Evolutionary conservation across 768 basidiomycete genomes (phyloP).

Genomic region (Podaxis pistillaris): DNA sequence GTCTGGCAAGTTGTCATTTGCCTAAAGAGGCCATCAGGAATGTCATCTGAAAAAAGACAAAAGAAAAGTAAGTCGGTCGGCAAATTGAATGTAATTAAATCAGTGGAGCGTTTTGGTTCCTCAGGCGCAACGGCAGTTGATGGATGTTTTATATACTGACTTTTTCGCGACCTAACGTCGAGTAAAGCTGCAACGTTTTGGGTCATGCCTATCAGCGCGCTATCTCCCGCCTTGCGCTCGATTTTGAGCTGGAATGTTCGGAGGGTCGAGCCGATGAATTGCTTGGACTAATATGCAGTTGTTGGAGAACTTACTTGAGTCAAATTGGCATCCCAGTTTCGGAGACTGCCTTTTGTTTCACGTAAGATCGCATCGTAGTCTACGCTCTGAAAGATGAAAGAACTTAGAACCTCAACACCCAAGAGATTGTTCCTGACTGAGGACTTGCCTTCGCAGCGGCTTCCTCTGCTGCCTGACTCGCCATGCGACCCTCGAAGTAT

Average conservation of each 20-base stretch:
- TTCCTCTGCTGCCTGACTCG: constrained; percentile 29
- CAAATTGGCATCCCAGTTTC: constrained; percentile 58
- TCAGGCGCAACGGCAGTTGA: not conserved
- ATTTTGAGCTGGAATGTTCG: constrained; percentile 51
- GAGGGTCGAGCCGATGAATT: not conserved
- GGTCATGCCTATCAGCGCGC: constrained; percentile 73
- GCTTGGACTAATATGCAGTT: not conserved
- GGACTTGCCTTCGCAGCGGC: constrained; percentile 24
- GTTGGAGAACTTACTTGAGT: constrained; percentile 42
- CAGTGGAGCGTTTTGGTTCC: not conserved
- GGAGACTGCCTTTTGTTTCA: constrained; percentile 45
- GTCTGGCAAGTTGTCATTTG: constrained; percentile 91
- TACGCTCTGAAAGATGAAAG: constrained; percentile 31
- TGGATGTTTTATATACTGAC: constrained; percentile 35
- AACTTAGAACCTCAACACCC: not conserved
- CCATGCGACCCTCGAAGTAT: constrained; percentile 72
- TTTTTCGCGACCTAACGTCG: constrained; percentile 63
- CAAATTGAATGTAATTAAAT: not conserved
- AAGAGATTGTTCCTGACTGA: not conserved
- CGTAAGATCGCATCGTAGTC: constrained; percentile 48
- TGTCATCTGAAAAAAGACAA: constrained; percentile 51
- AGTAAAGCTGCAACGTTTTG: constrained; percentile 73
- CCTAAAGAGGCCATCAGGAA: constrained; percentile 74
- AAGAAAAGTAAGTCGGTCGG: constrained; percentile 4
- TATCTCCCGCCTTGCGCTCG: constrained; percentile 65